Evolutionary conservation across 768 basidiomycete species (phyloP).

Genomic region (Boletus vermiculosoides): DNA sequence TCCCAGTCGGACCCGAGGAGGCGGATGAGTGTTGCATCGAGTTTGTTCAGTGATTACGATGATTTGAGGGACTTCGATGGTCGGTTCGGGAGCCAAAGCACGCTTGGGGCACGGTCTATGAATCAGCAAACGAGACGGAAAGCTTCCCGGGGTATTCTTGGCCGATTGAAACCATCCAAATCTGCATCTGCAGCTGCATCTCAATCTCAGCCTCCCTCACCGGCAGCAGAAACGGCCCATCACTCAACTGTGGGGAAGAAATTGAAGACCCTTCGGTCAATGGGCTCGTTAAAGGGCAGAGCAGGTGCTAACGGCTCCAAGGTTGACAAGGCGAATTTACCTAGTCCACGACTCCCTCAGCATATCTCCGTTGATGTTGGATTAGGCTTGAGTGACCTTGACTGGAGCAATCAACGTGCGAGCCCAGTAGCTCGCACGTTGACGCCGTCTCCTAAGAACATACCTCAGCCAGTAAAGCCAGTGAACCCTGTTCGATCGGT

Average conservation of each 20-base stretch:
- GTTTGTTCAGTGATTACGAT: conserved; percentile 82
- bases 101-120: conserved; percentile 50
- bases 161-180: conserved; percentile 50
- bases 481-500: conserved; percentile 19
- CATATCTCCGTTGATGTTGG: conserved; percentile 54
- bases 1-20: conserved; percentile 41
- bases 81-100: conserved; percentile 78
- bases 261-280: conserved; percentile 74
- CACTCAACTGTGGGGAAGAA: conserved; percentile 42
- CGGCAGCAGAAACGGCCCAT: conserved; percentile 39
- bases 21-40: conserved; percentile 71
- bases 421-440: conserved; percentile 12
- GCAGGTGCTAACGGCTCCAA: conserved; percentile 21
- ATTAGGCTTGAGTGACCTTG: conserved; percentile 53
- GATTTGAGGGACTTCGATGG: conserved; percentile 86
- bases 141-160: conserved; percentile 65
- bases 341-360: conserved; percentile 55
- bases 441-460: conserved; percentile 20
- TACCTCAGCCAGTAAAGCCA: conserved; percentile 18
- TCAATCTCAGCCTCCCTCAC: conserved; percentile 46
- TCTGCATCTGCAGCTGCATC: conserved; percentile 42
- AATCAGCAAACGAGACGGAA: conserved; percentile 50
- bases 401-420: conserved; percentile 43
- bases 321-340: conserved; percentile 39
- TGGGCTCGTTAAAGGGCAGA: conserved; percentile 74